Evolutionary conservation across 495 filamentous ascomycete genomes (phyloP).

Genomic region (Viridothelium virens): DNA sequence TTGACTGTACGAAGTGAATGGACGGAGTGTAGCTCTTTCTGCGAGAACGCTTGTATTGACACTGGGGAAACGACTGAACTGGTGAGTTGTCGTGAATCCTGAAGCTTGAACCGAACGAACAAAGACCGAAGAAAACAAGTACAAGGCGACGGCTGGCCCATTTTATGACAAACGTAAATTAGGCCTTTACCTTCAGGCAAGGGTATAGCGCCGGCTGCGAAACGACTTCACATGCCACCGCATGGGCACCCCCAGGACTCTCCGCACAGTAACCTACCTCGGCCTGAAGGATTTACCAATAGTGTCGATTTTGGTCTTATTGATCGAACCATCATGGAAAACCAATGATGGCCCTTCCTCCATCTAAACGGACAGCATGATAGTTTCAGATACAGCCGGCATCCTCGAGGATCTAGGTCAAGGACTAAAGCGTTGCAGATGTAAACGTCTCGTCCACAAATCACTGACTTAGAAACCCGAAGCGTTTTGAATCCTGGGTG

Average conservation of each 20-base stretch:
- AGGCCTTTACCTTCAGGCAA: background rate
- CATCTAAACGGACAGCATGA: background rate
- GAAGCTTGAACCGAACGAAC: background rate
- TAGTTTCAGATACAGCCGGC: background rate
- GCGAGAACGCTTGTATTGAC: background rate
- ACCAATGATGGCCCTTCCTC: background rate
- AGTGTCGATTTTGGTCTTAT: constrained; percentile 1
- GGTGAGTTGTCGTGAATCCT: constrained; percentile 1
- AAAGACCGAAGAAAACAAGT: background rate
- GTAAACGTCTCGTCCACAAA: background rate
- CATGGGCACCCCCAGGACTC: constrained; percentile 1
- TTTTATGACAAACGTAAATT: constrained; percentile 12
- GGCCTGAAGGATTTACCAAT: constrained; percentile 10
- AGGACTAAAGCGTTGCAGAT: background rate
- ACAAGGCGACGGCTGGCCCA: background rate
- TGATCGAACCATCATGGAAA: constrained; percentile 2
- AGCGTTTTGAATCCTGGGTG: background rate
- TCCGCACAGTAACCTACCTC: constrained; percentile 11
- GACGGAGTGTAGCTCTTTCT: background rate
- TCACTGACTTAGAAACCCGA: background rate
- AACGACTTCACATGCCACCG: constrained; percentile 9
- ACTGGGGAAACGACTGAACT: constrained; percentile 8
- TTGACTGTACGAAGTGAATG: background rate
- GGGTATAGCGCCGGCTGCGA: background rate
- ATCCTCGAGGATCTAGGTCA: background rate